Conservation (phyloP, 441 rosid genomes). For the Breynia disticha region DNA sequence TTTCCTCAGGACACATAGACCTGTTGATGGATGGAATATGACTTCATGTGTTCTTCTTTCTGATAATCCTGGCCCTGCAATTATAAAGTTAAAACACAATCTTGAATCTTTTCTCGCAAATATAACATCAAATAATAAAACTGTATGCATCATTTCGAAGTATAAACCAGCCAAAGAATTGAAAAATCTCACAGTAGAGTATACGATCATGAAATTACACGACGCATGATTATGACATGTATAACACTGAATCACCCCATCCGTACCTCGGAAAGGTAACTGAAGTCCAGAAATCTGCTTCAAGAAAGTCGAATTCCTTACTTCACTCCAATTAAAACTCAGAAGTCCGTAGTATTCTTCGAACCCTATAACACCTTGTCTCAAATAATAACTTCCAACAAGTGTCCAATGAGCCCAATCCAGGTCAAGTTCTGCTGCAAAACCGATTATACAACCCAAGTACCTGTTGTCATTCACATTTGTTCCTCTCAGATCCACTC, state of each 20-base stretch:
- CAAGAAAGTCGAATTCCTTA: constrained; percentile 46
- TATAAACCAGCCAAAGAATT: no score
- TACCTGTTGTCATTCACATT: constrained; percentile 66
- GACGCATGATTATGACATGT: no score
- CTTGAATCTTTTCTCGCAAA: no score
- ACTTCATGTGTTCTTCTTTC: constrained; percentile 34
- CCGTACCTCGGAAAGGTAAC: constrained; percentile 42
- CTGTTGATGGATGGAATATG: constrained; percentile 51
- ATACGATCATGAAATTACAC: no score
- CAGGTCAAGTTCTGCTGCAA: constrained; percentile 65
- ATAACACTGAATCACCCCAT: background rate
- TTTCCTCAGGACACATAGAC: constrained; percentile 40
- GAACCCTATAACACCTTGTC: constrained; percentile 42
- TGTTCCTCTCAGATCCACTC: constrained; percentile 55
- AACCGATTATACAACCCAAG: constrained; percentile 51
- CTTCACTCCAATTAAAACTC: constrained; percentile 43
- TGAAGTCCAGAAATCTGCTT: constrained; percentile 47
- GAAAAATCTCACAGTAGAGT: no score
- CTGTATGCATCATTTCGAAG: no score
- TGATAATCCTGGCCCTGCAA: constrained; percentile 52
- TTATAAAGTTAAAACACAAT: background rate
- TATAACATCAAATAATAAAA: no score
- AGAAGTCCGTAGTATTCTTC: constrained; percentile 54
- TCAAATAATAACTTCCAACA: constrained; percentile 63
- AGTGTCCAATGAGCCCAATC: constrained; percentile 85